phyloP scores from a whole-genome alignment of 1,284 basidiomycete genomes.

The Prillingera fragicola region DNA sequence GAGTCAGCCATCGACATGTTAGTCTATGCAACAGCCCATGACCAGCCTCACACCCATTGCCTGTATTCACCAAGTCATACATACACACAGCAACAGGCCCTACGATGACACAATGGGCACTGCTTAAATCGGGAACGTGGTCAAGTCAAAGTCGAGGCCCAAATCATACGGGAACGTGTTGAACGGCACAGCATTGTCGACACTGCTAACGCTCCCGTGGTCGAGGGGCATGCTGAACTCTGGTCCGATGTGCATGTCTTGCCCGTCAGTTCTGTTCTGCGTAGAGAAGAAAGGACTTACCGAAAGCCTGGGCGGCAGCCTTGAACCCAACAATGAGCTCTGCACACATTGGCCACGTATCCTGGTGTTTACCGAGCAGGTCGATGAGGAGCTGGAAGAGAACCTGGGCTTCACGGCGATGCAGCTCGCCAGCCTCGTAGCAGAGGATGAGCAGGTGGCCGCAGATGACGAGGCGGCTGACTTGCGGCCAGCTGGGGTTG shows the following conservation, averaged over 20 bases:
- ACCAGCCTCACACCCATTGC: too few relatives aligned
- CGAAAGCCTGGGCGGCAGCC: constrained; percentile 9
- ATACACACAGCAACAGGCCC: too few relatives aligned
- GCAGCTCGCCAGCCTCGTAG: constrained; percentile 19
- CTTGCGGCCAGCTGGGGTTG: constrained; percentile 24
- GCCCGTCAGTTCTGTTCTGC: not conserved
- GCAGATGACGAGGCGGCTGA: constrained; percentile 16
- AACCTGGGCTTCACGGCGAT: constrained; percentile 10
- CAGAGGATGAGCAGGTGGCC: constrained; percentile 24
- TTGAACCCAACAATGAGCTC: constrained; percentile 10
- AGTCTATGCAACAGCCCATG: too few relatives aligned
- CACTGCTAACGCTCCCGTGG: too few relatives aligned
- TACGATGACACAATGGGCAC: too few relatives aligned
- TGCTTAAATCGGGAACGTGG: too few relatives aligned
- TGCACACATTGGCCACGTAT: constrained; percentile 9
- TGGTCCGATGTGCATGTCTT: constrained; percentile 1
- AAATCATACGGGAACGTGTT: constrained; percentile 4
- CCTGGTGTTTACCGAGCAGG: constrained; percentile 11
- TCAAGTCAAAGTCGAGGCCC: constrained; percentile 8
- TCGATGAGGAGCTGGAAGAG: constrained; percentile 17
- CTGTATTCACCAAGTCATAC: too few relatives aligned
- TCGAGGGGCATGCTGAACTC: not conserved
- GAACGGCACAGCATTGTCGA: not conserved
- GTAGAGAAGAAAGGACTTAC: constrained; percentile 1
- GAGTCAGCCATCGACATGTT: too few relatives aligned